phyloP scores from a whole-genome alignment of 2,329 filamentous ascomycete species.

The Rutstroemia sp. region DNA sequence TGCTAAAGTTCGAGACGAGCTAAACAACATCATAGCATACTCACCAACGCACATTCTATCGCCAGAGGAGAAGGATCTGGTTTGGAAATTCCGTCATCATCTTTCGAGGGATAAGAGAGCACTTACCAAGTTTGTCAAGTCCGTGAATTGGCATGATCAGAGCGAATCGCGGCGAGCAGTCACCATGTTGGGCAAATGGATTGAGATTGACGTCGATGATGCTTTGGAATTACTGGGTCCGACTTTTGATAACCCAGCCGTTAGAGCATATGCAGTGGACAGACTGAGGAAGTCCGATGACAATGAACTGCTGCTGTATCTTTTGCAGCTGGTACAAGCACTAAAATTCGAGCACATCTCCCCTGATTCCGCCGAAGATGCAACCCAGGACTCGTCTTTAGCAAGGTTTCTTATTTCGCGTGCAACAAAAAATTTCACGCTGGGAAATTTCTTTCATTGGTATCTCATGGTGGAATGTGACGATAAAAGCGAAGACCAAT shows the following conservation, averaged over 20 bases:
- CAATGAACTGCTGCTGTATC: conserved; percentile 81
- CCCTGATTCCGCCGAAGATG: conserved; percentile 52
- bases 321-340: conserved; percentile 91
- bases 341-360: conserved; percentile 85
- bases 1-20: conserved; percentile 86
- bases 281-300: conserved; percentile 88
- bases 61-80: conserved; percentile 86
- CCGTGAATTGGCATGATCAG: conserved; percentile 85
- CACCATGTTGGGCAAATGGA: conserved; percentile 87
- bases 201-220: conserved; percentile 93
- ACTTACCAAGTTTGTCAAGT: conserved; percentile 96
- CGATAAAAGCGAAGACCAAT: conserved; percentile 61
- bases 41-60: conserved; percentile 84
- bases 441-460: conserved; percentile 97
- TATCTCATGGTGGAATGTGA: conserved; percentile 98
- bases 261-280: conserved; percentile 89
- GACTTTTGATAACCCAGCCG: conserved; percentile 79
- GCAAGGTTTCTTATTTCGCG: conserved; percentile 84
- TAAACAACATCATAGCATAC: conserved; percentile 86
- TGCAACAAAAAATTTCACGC: conserved; percentile 77
- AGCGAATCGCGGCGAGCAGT: conserved; percentile 84
- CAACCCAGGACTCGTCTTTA: conserved; percentile 70
- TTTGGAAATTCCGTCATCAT: conserved; percentile 97
- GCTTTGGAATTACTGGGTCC: conserved; percentile 89
- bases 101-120: conserved; percentile 86